Evolutionary conservation across 495 filamentous ascomycete species (phyloP).

Genomic region (Chaetomium fimeti): DNA sequence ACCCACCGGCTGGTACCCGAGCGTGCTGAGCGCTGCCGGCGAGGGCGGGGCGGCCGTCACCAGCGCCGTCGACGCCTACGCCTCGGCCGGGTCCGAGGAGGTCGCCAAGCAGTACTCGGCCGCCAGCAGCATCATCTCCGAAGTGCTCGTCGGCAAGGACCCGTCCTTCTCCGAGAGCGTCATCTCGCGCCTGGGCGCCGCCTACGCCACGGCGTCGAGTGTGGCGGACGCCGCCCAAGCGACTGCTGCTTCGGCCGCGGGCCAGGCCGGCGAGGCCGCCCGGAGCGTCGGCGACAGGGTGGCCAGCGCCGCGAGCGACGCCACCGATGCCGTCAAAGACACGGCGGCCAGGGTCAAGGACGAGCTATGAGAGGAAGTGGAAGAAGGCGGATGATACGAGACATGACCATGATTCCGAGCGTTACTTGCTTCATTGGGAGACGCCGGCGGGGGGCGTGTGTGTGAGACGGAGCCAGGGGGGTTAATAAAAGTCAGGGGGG

Average conservation of each 20-base stretch:
- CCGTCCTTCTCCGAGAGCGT: slow-evolving; percentile 81
- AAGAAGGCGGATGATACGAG: not conserved
- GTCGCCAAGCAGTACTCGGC: slow-evolving; percentile 62
- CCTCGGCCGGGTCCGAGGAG: slow-evolving; percentile 52
- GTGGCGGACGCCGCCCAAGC: slow-evolving; percentile 36
- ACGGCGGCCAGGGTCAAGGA: slow-evolving; percentile 45
- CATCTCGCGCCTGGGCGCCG: slow-evolving; percentile 65
- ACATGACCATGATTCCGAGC: slow-evolving; percentile 23
- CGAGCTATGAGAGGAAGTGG: slow-evolving; percentile 49
- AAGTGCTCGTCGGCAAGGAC: slow-evolving; percentile 74
- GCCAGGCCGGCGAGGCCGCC: slow-evolving; percentile 30
- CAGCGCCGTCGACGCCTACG: slow-evolving; percentile 55
- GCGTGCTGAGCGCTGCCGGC: slow-evolving; percentile 37
- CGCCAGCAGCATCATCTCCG: slow-evolving; percentile 70
- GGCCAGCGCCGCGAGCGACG: slow-evolving; percentile 39
- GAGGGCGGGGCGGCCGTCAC: slow-evolving; percentile 43
- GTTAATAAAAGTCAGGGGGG: not conserved
- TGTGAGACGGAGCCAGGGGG: not conserved
- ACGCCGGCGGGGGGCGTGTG: not conserved
- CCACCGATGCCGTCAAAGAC: slow-evolving; percentile 52
- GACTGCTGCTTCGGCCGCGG: slow-evolving; percentile 26
- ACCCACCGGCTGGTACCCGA: slow-evolving; percentile 57
- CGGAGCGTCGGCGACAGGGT: slow-evolving; percentile 37
- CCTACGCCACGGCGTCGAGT: slow-evolving; percentile 47
- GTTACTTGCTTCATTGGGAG: not conserved